A percentile compares a stretch with the other conserved stretches of the same genome.
These are phyloP conservation scores for Dactylellina drechsleri DNA, from an alignment of 2,329 filamentous ascomycete genomes.

Conservation along the genomic window DNA sequence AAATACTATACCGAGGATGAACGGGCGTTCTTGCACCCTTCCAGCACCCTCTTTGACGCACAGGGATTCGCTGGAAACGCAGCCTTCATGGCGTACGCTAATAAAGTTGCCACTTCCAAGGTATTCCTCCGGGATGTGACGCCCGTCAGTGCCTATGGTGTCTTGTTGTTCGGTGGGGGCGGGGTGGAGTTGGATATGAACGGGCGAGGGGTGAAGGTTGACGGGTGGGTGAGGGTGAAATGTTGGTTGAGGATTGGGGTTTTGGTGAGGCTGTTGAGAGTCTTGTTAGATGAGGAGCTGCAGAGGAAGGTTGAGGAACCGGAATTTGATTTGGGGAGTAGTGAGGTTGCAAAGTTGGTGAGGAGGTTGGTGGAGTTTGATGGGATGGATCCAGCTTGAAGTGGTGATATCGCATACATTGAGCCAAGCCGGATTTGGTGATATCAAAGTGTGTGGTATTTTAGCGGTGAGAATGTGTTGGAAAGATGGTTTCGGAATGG, in stretches of 20 bases:
- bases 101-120: slow-evolving; percentile 88
- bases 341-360: slow-evolving; percentile 79
- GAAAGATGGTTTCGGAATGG: no score
- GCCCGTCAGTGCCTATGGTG: slow-evolving; percentile 87
- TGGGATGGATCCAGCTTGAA: slow-evolving; percentile 72
- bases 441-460: slow-evolving; percentile 37
- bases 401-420: neutral
- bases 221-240: slow-evolving; percentile 85
- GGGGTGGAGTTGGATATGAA: slow-evolving; percentile 85
- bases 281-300: slow-evolving; percentile 86
- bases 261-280: slow-evolving; percentile 80
- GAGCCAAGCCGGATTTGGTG: no score
- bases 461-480: slow-evolving; percentile 5
- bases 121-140: slow-evolving; percentile 91
- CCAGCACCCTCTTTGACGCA: slow-evolving; percentile 83
- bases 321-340: slow-evolving; percentile 67
- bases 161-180: slow-evolving; percentile 90
- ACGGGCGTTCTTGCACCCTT: slow-evolving; percentile 91
- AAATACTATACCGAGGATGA: slow-evolving; percentile 90
- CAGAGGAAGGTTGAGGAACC: slow-evolving; percentile 83
- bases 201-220: slow-evolving; percentile 85
- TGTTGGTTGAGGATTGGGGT: slow-evolving; percentile 97
- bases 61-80: slow-evolving; percentile 80
- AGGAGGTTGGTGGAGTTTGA: slow-evolving; percentile 86
- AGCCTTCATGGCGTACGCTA: slow-evolving; percentile 87